phyloP scores from a whole-genome alignment of 768 basidiomycete genomes.

The Suillus alpinus region DNA sequence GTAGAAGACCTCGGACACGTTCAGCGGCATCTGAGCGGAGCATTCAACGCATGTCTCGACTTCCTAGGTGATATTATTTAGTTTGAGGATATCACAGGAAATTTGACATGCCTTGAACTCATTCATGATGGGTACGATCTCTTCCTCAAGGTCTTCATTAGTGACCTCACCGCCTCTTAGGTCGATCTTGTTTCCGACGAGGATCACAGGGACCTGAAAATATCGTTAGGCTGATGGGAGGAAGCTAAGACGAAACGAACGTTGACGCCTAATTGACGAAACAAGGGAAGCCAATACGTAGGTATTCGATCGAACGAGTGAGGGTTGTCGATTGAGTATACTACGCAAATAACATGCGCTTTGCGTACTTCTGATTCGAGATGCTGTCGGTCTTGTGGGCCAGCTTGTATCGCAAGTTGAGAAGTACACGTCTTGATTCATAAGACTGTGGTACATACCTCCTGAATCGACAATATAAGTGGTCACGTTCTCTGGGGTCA shows the following conservation, averaged over 20 bases:
- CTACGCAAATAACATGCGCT: constrained; percentile 97
- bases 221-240: not conserved
- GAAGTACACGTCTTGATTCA: not conserved
- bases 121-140: constrained; percentile 95
- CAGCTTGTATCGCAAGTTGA: constrained; percentile 48
- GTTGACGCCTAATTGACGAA: constrained; percentile 93
- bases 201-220: constrained; percentile 85
- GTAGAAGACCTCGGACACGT: constrained; percentile 97
- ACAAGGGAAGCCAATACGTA: constrained; percentile 96
- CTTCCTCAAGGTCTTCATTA: constrained; percentile 90
- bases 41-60: constrained; percentile 98
- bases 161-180: constrained; percentile 90
- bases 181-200: constrained; percentile 99
- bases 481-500: constrained; percentile 96
- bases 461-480: constrained; percentile 98
- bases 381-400: constrained; percentile 80
- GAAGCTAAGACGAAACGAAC: constrained; percentile 41
- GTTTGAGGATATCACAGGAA: not conserved
- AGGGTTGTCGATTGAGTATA: constrained; percentile 95
- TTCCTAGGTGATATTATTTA: constrained; percentile 55
- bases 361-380: constrained; percentile 95
- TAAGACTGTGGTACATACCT: constrained; percentile 49
- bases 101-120: constrained; percentile 83
- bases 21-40: constrained; percentile 86
- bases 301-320: constrained; percentile 96